Conservation (phyloP, 305 asterid genomes). For the Petunia hybrid region DNA sequence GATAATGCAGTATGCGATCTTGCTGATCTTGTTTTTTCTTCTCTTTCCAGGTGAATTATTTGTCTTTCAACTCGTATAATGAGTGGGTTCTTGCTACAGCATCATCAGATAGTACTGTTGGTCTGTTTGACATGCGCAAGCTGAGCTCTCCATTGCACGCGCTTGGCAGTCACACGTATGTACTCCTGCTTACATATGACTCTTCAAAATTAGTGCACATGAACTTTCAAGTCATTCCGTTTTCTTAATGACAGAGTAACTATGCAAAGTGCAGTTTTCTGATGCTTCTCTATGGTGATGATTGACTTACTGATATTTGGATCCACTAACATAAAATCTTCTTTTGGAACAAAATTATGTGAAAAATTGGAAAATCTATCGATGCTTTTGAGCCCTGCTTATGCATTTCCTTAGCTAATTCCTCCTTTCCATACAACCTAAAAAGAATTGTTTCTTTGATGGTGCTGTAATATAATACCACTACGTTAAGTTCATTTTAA, state of each 20-base stretch:
- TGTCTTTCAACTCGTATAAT: constrained; percentile 86
- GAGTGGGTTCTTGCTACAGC: constrained; percentile 96
- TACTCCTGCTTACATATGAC: constrained; percentile 33
- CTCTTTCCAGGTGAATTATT: constrained; percentile 76
- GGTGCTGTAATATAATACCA: background rate
- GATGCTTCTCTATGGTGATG: background rate
- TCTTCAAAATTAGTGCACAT: constrained; percentile 10
- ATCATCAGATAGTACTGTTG: constrained; percentile 91
- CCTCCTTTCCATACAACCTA: background rate
- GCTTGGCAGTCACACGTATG: constrained; percentile 80
- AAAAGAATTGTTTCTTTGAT: background rate
- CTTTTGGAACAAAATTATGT: background rate
- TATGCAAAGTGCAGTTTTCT: background rate
- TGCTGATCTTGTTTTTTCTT: constrained; percentile 32
- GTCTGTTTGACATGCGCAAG: constrained; percentile 89
- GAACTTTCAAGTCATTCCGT: background rate
- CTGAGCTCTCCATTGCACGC: constrained; percentile 79
- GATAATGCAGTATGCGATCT: background rate
- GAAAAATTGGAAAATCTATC: background rate
- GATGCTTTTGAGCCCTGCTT: constrained; percentile 3
- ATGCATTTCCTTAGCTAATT: constrained; percentile 11
- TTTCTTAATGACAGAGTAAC: background rate
- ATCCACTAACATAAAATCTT: background rate
- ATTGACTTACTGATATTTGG: constrained; percentile 18
- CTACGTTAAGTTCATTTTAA: background rate